Conservation (phyloP, 495 filamentous ascomycete genomes). For the Penicillium atrosanguineum region DNA sequence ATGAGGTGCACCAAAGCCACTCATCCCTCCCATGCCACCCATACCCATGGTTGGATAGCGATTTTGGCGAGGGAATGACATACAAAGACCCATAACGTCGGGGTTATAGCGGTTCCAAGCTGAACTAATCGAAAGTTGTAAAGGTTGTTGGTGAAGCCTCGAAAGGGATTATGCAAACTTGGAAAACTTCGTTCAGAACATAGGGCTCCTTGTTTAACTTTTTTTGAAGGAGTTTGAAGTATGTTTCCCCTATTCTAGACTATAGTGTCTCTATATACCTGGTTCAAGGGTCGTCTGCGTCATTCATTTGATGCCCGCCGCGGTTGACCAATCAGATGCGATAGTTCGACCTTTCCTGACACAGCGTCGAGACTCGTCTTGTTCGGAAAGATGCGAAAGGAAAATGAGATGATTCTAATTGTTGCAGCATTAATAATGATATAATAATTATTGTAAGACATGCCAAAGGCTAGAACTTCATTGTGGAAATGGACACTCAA, state of each 20-base stretch:
- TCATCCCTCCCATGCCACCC: neutral
- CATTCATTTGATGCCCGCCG: slow-evolving; percentile 2
- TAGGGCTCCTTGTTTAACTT: neutral
- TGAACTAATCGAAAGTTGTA: neutral
- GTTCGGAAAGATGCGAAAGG: neutral
- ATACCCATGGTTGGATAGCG: slow-evolving; percentile 6
- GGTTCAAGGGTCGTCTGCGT: slow-evolving; percentile 8
- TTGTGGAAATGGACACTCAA: neutral
- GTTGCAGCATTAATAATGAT: neutral
- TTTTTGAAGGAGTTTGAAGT: neutral
- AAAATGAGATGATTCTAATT: neutral
- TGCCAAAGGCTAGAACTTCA: neutral
- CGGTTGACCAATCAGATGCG: neutral
- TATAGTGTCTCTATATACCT: neutral
- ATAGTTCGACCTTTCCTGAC: too few species aligned
- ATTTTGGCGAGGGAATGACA: slow-evolving; percentile 16
- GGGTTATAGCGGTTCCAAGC: neutral
- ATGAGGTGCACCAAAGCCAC: slow-evolving; percentile 10
- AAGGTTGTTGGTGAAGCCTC: neutral
- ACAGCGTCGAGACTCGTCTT: too few species aligned
- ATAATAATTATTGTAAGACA: too few species aligned
- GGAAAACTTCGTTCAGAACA: neutral
- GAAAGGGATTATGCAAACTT: neutral
- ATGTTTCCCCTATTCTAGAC: neutral
- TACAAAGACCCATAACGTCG: slow-evolving; percentile 18